Percentiles rank a stretch among this genome's conserved stretches.
These are phyloP conservation scores for Geosmithia morbida DNA, from an alignment of 2,329 filamentous ascomycete genomes.

Conservation along the genomic window DNA sequence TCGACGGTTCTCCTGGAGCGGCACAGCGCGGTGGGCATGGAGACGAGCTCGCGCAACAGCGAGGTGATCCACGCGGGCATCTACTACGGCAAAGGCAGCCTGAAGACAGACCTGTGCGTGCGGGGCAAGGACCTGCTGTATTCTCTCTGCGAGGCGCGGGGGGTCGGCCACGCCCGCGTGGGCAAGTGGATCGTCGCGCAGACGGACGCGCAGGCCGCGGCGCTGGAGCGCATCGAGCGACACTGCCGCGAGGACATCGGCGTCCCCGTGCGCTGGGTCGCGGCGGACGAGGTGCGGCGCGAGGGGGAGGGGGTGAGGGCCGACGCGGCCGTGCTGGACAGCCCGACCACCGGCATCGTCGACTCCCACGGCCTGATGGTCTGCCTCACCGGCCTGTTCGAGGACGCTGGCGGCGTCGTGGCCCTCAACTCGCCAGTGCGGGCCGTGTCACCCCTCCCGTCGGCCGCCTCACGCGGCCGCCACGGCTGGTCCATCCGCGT, in stretches of 20 bases:
- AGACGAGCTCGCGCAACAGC: conserved; percentile 82
- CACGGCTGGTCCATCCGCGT: conserved; percentile 49
- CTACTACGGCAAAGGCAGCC: conserved; percentile 63
- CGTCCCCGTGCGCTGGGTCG: conserved; percentile 62
- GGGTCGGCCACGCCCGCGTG: conserved; percentile 57
- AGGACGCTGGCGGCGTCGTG: conserved; percentile 60
- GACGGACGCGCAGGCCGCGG: conserved; percentile 52
- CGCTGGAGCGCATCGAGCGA: conserved; percentile 35
- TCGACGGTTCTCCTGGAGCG: conserved; percentile 71
- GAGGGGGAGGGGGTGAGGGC: conserved; percentile 67
- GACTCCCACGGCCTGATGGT: conserved; percentile 80
- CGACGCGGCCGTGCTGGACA: conserved; percentile 62
- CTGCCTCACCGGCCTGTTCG: conserved; percentile 60
- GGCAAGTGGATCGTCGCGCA: conserved; percentile 97
- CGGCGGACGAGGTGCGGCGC: conserved; percentile 40
- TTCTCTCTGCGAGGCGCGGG: conserved; percentile 51
- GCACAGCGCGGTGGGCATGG: conserved; percentile 60
- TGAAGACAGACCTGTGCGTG: conserved; percentile 79
- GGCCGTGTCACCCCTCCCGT: conserved; percentile 33
- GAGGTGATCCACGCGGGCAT: conserved; percentile 95
- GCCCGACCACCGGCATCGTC: conserved; percentile 75
- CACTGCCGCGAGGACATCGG: conserved; percentile 22
- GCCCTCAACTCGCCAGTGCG: conserved; percentile 57
- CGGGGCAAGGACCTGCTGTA: conserved; percentile 67
- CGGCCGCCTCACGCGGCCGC: conserved; percentile 23